Base-by-base conservation (phyloP, 2,329 filamentous ascomycete genomes). In the Epichloe scottii region DNA sequence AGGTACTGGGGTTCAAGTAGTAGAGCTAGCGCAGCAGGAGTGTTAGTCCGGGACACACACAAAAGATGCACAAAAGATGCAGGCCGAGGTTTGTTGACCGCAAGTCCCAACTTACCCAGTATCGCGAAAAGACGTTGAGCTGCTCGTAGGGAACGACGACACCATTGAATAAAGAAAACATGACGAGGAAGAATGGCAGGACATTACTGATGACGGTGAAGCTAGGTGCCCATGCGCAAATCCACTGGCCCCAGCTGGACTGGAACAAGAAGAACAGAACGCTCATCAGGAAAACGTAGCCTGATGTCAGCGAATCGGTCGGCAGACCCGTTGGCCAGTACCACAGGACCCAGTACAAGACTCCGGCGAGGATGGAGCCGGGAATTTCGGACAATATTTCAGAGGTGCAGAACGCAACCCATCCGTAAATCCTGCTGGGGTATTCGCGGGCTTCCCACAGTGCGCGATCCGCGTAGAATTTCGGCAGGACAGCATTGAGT, bases 161-260 rank as follows among this genome's bases (percentile, higher is more conserved):
- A 57, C 87, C 87, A 69, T 88, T 89, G 74, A 90, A 89, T 23
- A 87, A 67, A 40, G 75, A 76, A 60, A 87, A 83, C 71, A 87
- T 82, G 64, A 89, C 81, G 69, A 90, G 86, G 75, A 90, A 88
- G 71, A 90, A 89, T 1, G 86, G 86, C 5, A 89, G 71, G 21
- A 83, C 85, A 87, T 51, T 51, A 33, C 50, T 48, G 15, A 51
- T 51, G 34, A 51, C 50, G 7, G 50, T 51, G 68, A 89, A 89
- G 40, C 75, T 82, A 0, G 87, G 86, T 0, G 87, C 85, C 65
- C 89, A 89, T 0, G 88, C 87, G 55, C 82, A 86, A 58, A 93
- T 88, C 85, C 85, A 91, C 63, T 89, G 87, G 19, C 85, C 88
- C 86, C 83, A 90, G 57, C 74, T 81, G 34, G 76, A 77, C 63